Evolutionary conservation across 2,329 filamentous ascomycete species (phyloP).

Genomic region (Trichophyton mentagrophytes): DNA sequence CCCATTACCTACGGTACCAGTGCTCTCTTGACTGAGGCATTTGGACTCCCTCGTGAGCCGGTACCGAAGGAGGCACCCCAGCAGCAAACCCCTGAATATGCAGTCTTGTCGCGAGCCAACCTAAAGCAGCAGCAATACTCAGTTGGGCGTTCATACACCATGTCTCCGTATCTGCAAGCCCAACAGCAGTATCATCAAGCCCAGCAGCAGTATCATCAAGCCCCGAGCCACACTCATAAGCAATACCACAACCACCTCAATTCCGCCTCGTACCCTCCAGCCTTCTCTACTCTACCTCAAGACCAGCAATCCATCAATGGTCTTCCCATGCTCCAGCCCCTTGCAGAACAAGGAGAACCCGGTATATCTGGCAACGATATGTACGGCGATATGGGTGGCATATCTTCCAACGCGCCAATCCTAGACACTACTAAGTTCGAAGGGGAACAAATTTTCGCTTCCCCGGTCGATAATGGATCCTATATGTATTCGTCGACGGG

Average conservation of each 20-base stretch:
- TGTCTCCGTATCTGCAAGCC: not conserved
- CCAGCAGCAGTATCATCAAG: not conserved
- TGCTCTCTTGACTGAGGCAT: constrained; percentile 2
- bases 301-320: not conserved
- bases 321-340: not conserved
- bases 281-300: not conserved
- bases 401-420: not conserved
- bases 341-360: not conserved
- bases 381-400: not conserved
- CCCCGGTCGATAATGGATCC: constrained; percentile 1
- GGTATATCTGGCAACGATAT: not conserved
- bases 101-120: not conserved
- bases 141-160: not conserved
- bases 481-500: not conserved
- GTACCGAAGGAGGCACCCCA: not conserved
- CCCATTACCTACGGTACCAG: not conserved
- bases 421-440: constrained; percentile 2
- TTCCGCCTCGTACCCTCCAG: not conserved
- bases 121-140: constrained; percentile 2
- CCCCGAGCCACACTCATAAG: not conserved
- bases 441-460: not conserved
- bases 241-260: not conserved
- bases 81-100: not conserved
- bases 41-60: constrained; percentile 1
- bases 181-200: constrained; percentile 1